Base-by-base conservation (phyloP, 2,329 filamentous ascomycete genomes). In the Botrytis fragariae region DNA sequence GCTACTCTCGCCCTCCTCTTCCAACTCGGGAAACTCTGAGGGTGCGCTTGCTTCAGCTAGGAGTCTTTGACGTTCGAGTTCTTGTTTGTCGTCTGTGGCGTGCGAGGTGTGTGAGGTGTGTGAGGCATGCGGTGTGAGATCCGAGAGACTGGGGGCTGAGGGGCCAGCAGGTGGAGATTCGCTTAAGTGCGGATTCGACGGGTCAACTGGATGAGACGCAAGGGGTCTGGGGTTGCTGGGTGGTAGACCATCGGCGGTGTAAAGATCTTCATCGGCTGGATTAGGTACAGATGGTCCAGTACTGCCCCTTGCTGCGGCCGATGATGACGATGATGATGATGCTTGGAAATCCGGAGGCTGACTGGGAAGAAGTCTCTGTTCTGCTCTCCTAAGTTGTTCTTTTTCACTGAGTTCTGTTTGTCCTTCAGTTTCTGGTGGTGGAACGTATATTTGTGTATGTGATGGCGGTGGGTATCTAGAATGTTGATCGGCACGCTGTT, bases 281-380 rank as follows among this genome's bases (percentile, higher is more conserved):
- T 87, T 85, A 5, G 82, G 80, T 14, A 84, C 81, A 18, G 82
- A 80, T 8, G 84, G 84, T 25, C 84, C 83, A 77, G 79, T n/a
- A 78, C 78, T 64, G 77, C 78, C 73, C 72, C 74, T 68, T n/a
- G 32, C 64, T 68, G 45, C 48, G 9, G 60, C 69, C 16, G 69
- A 37, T 51, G 69, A 63, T 20, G 69, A 63, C 32, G 83, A 82
- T 10, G 87, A 88, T 16, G 85, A 83, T 0, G 81, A 81, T 16
- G 82, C 84, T 44, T 82, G 81, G 72, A 84, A 82, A 20, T 81
- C 78, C 48, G 92, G 88, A 22, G 93, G 95, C 78, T 91, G 90
- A 79, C 94, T 97, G 3, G 95, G 95, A 35, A 98, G 83, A 8
- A 98, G 84, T 64, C 91, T 88, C 77, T 91, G 88, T 83, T 98